Evolutionary conservation across 2,329 filamentous ascomycete genomes (phyloP).

Genomic region (Fusarium redolens): DNA sequence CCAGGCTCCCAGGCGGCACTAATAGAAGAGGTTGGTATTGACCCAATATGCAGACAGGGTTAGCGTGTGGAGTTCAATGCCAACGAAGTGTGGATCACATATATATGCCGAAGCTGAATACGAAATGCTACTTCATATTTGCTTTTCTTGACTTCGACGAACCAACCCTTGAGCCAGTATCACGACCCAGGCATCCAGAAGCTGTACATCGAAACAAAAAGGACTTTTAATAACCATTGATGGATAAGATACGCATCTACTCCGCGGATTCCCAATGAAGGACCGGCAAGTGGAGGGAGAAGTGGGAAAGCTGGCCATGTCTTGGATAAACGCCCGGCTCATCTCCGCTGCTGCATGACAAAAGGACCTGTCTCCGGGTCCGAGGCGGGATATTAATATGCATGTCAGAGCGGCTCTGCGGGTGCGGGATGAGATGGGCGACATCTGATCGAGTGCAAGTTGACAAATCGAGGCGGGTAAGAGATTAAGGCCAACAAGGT

Average conservation of each 20-base stretch:
- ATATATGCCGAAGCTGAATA: constrained; percentile 12
- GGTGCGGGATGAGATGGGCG: neutral
- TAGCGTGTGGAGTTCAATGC: neutral
- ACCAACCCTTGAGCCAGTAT: neutral
- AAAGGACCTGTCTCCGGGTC: constrained; percentile 13
- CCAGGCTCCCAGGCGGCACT: neutral
- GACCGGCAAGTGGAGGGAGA: constrained; percentile 1
- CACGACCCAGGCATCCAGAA: neutral
- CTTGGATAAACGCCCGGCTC: constrained; percentile 11
- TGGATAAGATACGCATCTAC: neutral
- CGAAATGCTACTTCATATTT: neutral
- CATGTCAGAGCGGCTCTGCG: constrained; percentile 15
- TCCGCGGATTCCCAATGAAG: constrained; percentile 16
- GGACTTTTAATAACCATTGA: neutral
- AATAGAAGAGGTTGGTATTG: constrained; percentile 15
- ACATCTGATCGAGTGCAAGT: neutral
- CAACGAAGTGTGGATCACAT: constrained; percentile 17
- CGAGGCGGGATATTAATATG: constrained; percentile 19
- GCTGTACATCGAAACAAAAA: neutral
- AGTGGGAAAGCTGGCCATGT: neutral
- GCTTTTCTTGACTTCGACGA: constrained; percentile 7
- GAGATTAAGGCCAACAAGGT: neutral
- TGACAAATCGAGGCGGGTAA: neutral
- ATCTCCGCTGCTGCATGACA: constrained; percentile 17
- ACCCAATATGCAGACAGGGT: constrained; percentile 23